Percentiles rank a stretch among this genome's conserved stretches.
phyloP scores from a whole-genome alignment of 1,139 yeast species.

The Suhomyces bribrorum region DNA sequence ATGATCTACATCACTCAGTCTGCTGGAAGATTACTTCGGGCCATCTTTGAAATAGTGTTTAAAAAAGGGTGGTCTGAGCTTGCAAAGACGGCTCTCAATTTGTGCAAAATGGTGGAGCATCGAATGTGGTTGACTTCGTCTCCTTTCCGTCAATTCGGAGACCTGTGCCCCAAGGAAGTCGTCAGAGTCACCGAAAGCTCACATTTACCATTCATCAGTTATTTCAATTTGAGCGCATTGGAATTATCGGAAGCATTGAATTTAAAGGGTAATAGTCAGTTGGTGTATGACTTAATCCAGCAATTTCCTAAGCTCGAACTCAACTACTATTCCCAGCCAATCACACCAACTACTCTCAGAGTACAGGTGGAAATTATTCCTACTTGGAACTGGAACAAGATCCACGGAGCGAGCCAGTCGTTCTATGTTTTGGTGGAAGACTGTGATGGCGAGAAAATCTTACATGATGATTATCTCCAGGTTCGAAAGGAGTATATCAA shows the following conservation, averaged over 20 bases:
- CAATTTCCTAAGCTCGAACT: conserved; percentile 71
- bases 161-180: conserved; percentile 64
- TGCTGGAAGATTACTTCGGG: conserved; percentile 85
- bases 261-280: conserved; percentile 64
- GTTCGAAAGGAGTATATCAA: conserved; percentile 51
- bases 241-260: conserved; percentile 84
- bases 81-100: conserved; percentile 56
- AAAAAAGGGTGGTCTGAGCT: conserved; percentile 72
- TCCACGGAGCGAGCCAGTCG: conserved; percentile 67
- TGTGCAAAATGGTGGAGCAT: conserved; percentile 79
- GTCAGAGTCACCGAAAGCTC: conserved; percentile 77
- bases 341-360: conserved; percentile 65
- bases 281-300: conserved; percentile 60
- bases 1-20: conserved; percentile 93
- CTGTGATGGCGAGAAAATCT: conserved; percentile 74
- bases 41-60: conserved; percentile 77
- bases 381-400: conserved; percentile 72
- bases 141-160: conserved; percentile 80
- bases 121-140: conserved; percentile 84
- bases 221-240: conserved; percentile 66
- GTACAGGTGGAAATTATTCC: conserved; percentile 71
- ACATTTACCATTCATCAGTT: conserved; percentile 79
- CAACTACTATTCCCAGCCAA: conserved; percentile 68
- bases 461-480: conserved; percentile 57
- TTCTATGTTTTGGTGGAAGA: conserved; percentile 80